A percentile compares a stretch with the other conserved stretches of the same genome.
These are phyloP conservation scores for Rhodamnia rubescens DNA, from an alignment of 345 rosid species.

Conservation along the genomic window DNA sequence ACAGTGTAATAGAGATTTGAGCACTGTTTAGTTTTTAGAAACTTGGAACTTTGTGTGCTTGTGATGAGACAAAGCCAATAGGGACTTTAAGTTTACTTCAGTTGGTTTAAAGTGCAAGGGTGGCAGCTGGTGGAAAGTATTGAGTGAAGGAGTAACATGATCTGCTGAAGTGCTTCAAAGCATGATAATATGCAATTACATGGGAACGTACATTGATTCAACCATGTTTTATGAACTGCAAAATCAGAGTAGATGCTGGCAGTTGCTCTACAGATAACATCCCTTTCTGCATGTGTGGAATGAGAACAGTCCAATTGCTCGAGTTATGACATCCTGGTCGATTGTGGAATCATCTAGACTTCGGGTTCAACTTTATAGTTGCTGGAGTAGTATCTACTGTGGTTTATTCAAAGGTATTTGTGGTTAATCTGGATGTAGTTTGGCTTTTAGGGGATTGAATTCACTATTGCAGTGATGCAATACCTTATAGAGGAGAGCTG, in stretches of 20 bases:
- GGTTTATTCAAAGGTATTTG: background rate
- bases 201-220: background rate
- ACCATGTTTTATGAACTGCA: background rate
- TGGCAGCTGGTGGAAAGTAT: background rate
- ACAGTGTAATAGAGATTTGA: background rate
- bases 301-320: background rate
- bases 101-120: background rate
- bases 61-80: background rate
- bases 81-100: background rate
- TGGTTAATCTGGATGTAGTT: background rate
- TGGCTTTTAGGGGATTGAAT: background rate
- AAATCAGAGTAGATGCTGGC: background rate
- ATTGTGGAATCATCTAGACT: background rate
- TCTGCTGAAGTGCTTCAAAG: background rate
- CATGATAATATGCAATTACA: background rate
- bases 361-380: background rate
- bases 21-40: background rate
- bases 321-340: background rate
- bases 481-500: background rate
- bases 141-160: background rate
- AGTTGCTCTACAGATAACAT: background rate
- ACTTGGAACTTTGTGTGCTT: background rate
- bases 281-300: background rate
- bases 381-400: background rate
- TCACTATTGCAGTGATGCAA: background rate